Percentiles rank a stretch among this genome's conserved stretches.
Evolutionary conservation across 208 protist species (phyloP).

Genomic region (Trypanosoma lewisi): DNA sequence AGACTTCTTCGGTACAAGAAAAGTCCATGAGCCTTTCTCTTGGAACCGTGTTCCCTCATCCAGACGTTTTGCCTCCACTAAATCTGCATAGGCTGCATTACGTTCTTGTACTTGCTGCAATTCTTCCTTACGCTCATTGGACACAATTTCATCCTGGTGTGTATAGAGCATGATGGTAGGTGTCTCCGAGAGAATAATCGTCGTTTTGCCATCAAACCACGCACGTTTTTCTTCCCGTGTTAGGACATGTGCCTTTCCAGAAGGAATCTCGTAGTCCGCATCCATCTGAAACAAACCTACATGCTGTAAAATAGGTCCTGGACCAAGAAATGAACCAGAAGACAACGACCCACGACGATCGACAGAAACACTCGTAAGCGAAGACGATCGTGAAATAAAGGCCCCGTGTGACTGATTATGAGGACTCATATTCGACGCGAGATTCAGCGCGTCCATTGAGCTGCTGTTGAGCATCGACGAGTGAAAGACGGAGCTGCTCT

Average conservation of each 20-base stretch:
- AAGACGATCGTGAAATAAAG: conserved; percentile 16
- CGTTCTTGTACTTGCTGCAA: conserved; percentile 37
- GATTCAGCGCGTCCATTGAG: conserved; percentile 6
- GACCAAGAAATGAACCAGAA: background rate
- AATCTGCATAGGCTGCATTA: conserved; percentile 47
- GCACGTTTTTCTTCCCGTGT: conserved; percentile 46
- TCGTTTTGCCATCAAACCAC: conserved; percentile 62
- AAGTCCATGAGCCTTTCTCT: conserved; percentile 77
- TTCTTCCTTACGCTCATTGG: conserved; percentile 52
- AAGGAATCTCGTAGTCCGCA: conserved; percentile 29
- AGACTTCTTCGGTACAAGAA: conserved; percentile 71
- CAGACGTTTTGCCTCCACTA: conserved; percentile 53
- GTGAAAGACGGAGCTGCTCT: conserved; percentile 60
- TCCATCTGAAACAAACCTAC: conserved; percentile 6
- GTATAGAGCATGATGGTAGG: conserved; percentile 84
- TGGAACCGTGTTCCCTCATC: conserved; percentile 83
- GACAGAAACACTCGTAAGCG: conserved; percentile 22
- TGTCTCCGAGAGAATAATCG: conserved; percentile 76
- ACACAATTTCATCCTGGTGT: conserved; percentile 85
- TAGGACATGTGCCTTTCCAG: conserved; percentile 1
- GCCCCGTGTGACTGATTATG: conserved; percentile 12
- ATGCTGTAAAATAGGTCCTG: background rate
- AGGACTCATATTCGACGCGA: background rate
- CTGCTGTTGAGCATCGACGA: conserved; percentile 64
- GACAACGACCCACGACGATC: conserved; percentile 8